Conservation (phyloP, 164 flowering plant genomes). For the Magnolia sinica region DNA sequence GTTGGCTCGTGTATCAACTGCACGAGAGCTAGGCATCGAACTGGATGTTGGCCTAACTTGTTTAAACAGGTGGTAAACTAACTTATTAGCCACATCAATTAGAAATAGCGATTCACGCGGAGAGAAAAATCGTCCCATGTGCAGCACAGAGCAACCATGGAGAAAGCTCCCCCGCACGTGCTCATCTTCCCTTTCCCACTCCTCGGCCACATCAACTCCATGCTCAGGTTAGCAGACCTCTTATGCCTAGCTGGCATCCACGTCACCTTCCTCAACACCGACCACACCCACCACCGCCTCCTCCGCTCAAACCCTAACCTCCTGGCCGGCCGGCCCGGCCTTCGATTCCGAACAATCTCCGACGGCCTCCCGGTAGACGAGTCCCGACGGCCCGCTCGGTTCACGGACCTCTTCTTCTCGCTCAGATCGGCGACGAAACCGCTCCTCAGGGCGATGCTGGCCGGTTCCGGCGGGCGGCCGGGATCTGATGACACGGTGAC, state of each 20-base stretch:
- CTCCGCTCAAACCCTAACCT: conserved; percentile 10
- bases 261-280: conserved; percentile 46
- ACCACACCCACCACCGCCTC: conserved; percentile 39
- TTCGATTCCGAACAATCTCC: conserved; percentile 27
- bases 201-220: conserved; percentile 52
- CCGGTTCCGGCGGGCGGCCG: background rate
- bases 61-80: too few relatives aligned
- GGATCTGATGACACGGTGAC: conserved; percentile 14
- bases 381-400: conserved; percentile 15
- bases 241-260: conserved; percentile 32
- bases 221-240: conserved; percentile 47
- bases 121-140: too few relatives aligned
- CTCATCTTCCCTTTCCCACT: conserved; percentile 41
- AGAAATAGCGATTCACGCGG: too few relatives aligned
- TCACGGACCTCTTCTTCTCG: conserved; percentile 16
- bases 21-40: too few relatives aligned
- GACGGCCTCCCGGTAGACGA: conserved; percentile 33
- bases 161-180: conserved; percentile 29
- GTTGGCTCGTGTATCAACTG: too few relatives aligned
- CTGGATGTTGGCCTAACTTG: too few relatives aligned
- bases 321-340: conserved; percentile 8
- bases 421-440: conserved; percentile 10
- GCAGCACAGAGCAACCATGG: too few relatives aligned
- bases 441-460: conserved; percentile 16
- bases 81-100: too few relatives aligned